phyloP scores from a whole-genome alignment of 192 early-diverging fungal species.

The Allomyces javanicus region DNA sequence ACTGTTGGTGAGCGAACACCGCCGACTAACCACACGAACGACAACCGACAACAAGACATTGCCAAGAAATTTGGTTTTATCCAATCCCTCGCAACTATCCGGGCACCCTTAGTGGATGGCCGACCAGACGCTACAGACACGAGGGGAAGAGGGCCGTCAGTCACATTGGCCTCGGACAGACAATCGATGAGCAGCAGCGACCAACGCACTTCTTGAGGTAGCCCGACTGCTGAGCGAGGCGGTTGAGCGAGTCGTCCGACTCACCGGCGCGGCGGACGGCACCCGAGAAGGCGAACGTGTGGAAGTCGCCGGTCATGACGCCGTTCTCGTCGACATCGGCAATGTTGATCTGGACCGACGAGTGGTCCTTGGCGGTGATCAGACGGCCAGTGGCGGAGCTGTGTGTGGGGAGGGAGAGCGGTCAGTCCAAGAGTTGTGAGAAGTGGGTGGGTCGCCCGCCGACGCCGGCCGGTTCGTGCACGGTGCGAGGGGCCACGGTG shows the following conservation, averaged over 20 bases:
- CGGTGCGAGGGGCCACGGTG: background rate
- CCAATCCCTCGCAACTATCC: too few relatives aligned
- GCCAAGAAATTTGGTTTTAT: too few relatives aligned
- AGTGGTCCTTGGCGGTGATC: slow-evolving; percentile 97
- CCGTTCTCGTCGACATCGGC: slow-evolving; percentile 78
- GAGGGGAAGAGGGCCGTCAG: background rate
- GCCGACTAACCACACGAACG: too few relatives aligned
- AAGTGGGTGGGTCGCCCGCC: too few relatives aligned
- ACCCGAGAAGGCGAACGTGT: slow-evolving; percentile 82
- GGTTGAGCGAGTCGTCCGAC: slow-evolving; percentile 93
- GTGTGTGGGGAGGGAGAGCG: background rate
- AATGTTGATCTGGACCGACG: slow-evolving; percentile 93
- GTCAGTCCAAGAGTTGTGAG: too few relatives aligned
- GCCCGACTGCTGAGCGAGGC: slow-evolving; percentile 54
- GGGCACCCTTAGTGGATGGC: background rate
- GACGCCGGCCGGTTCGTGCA: background rate
- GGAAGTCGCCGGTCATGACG: slow-evolving; percentile 44
- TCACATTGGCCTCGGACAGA: background rate
- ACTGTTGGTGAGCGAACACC: too few relatives aligned
- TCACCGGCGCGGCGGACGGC: slow-evolving; percentile 76
- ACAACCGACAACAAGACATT: too few relatives aligned
- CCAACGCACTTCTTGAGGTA: slow-evolving; percentile 36
- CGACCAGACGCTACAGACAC: background rate
- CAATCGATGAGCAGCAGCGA: background rate
- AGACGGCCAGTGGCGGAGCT: slow-evolving; percentile 96